Evolutionary conservation across 2,329 filamentous ascomycete species (phyloP).

Genomic region (Byssoonygena ceratinophila): DNA sequence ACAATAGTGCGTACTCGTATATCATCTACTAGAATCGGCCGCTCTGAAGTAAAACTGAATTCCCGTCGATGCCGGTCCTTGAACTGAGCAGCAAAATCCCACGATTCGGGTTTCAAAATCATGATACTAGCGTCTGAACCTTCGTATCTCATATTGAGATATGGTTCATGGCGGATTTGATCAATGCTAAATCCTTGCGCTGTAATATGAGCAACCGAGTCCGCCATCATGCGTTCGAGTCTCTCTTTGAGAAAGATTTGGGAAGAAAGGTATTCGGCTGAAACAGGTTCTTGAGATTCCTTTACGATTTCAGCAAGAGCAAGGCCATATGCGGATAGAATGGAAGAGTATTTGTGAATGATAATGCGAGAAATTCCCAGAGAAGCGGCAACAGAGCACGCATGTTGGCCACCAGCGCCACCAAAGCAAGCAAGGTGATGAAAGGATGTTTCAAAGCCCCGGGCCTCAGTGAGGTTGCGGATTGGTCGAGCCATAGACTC

Average conservation of each 20-base stretch:
- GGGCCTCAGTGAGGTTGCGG: constrained; percentile 78
- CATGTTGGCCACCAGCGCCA: constrained; percentile 84
- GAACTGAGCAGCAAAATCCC: constrained; percentile 74
- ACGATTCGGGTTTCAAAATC: constrained; percentile 53
- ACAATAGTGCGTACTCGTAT: constrained; percentile 80
- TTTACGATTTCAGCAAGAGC: constrained; percentile 87
- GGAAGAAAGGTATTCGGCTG: constrained; percentile 42
- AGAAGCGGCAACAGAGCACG: constrained; percentile 77
- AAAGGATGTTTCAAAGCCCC: constrained; percentile 80
- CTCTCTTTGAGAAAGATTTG: constrained; percentile 49
- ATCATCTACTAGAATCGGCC: constrained; percentile 81
- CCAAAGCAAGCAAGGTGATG: constrained; percentile 89
- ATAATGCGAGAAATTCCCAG: constrained; percentile 77
- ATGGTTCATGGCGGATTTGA: constrained; percentile 36
- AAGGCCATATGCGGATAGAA: constrained; percentile 87
- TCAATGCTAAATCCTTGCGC: constrained; percentile 36
- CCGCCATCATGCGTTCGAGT: constrained; percentile 64
- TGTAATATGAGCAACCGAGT: constrained; percentile 36
- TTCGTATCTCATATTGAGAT: constrained; percentile 42
- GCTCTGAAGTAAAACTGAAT: constrained; percentile 78
- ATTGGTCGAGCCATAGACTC: constrained; percentile 56
- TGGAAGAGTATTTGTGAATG: constrained; percentile 80
- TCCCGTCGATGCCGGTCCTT: constrained; percentile 78
- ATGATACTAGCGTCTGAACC: constrained; percentile 43
- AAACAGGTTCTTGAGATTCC: constrained; percentile 58